phyloP scores from a whole-genome alignment of 495 filamentous ascomycete species.

The Barbatosphaeria neglecta region DNA sequence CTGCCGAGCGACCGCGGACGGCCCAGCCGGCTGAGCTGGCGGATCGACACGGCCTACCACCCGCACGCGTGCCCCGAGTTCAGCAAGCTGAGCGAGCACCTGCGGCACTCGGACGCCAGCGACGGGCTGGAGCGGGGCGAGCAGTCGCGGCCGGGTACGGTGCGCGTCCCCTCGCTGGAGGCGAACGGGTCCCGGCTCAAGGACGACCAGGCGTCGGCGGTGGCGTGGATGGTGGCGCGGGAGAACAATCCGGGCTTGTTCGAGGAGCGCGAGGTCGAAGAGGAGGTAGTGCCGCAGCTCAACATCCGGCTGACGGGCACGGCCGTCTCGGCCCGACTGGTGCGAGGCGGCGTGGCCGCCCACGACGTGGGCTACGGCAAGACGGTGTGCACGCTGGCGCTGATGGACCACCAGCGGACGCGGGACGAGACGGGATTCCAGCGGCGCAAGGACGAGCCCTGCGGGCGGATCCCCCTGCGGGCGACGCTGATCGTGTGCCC shows the following conservation, averaged over 20 bases:
- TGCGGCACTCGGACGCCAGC: not conserved
- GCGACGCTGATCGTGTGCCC: conserved; percentile 66
- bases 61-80: not conserved
- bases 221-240: conserved; percentile 53
- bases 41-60: not conserved
- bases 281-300: conserved; percentile 45
- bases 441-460: not conserved
- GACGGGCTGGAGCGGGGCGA: not conserved
- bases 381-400: conserved; percentile 57
- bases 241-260: conserved; percentile 44
- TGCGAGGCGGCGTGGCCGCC: conserved; percentile 61
- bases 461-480: conserved; percentile 36
- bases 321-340: conserved; percentile 34
- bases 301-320: conserved; percentile 51
- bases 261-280: conserved; percentile 55
- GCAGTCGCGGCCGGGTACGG: not conserved
- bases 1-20: not conserved
- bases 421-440: conserved; percentile 11
- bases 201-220: conserved; percentile 14
- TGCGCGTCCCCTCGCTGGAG: not conserved
- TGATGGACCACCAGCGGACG: conserved; percentile 41
- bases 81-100: not conserved
- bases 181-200: not conserved
- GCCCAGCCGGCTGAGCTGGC: not conserved
- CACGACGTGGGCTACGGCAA: conserved; percentile 78